These are phyloP conservation scores for Plenodomus lindquistii DNA, from an alignment of 2,329 filamentous ascomycete species.

Conservation along the genomic window DNA sequence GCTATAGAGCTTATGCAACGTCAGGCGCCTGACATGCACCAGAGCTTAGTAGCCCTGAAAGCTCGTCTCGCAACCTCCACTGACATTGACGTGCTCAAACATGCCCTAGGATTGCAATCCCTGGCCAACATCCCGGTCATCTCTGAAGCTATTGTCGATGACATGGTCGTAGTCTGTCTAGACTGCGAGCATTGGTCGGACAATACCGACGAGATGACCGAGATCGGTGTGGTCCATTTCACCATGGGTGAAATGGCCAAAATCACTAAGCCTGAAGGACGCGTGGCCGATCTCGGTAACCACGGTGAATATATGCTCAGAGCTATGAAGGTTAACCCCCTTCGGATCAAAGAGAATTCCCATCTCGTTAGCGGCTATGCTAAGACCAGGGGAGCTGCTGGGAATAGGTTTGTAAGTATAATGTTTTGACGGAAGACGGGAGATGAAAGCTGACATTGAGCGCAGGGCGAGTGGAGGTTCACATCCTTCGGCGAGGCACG, in stretches of 20 bases:
- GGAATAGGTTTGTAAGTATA: background rate
- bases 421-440: background rate
- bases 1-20: background rate
- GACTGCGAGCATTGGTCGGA: conserved; percentile 29
- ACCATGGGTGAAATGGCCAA: conserved; percentile 2
- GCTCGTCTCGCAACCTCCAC: conserved; percentile 1
- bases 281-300: conserved; percentile 6
- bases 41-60: background rate
- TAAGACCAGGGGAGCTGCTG: background rate
- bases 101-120: conserved; percentile 7
- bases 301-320: conserved; percentile 23
- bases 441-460: conserved; percentile 7
- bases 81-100: conserved; percentile 6
- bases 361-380: conserved; percentile 22
- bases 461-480: conserved; percentile 24
- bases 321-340: conserved; percentile 22
- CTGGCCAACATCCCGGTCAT: conserved; percentile 3
- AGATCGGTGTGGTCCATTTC: conserved; percentile 24
- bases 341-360: conserved; percentile 22
- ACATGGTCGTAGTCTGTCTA: conserved; percentile 21
- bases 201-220: conserved; percentile 25
- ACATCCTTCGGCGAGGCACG: conserved; percentile 14
- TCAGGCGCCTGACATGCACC: background rate
- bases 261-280: background rate
- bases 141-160: conserved; percentile 10